Base-by-base conservation (phyloP, 2,329 filamentous ascomycete species). In the Venturia nashicola region DNA sequence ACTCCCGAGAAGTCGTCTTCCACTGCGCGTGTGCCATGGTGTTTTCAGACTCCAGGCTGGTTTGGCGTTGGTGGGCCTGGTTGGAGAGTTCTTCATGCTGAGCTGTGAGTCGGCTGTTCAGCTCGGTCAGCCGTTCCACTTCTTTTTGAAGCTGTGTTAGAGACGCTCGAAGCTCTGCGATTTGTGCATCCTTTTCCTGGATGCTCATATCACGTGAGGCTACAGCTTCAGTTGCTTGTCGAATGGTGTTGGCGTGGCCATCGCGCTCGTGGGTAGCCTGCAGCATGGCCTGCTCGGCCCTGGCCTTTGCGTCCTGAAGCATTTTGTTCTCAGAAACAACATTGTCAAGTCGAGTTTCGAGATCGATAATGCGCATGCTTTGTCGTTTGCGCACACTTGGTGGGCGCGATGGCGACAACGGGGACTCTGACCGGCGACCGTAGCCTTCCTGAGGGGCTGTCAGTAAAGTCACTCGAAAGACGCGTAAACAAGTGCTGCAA, bases 341-440 rank as follows among this genome's bases (percentile, higher is more conserved):
- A 75, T 93, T 88, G 69, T 97, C 91, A 70, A 99, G 83, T 71
- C 84, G 86, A 66, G 84, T 82, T 79, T 97, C 91, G 72, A 99
- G 86, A 71, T 99, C 93, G 72, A 83, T 78, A 66, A 97, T 86
- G 78, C 97, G 93, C 87, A 97, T 93, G 82, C 93, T 97, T 77
- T 96, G 94, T 73, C 93, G 90, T 73, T 93, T 92, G 70, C 93
- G 92, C 84, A 99, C 89, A 80, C 91, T 97, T 72, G 92, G 91
- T 70, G 94, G 92, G 76, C 93, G 87, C 69, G 91, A 96, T 64
- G 94, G 94, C 71, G 94, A 97, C 71, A 89, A 86, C 72, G 93
- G 91, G 74, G 91, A 96, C 73, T 87, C 87, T 73, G 89, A 90
- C 76, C 89, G 90, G 78, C 96, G 91, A 78, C 93, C 93, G 80